Base-by-base conservation (phyloP, 805 yeast genomes). In the Martiniozyma abietophila region DNA sequence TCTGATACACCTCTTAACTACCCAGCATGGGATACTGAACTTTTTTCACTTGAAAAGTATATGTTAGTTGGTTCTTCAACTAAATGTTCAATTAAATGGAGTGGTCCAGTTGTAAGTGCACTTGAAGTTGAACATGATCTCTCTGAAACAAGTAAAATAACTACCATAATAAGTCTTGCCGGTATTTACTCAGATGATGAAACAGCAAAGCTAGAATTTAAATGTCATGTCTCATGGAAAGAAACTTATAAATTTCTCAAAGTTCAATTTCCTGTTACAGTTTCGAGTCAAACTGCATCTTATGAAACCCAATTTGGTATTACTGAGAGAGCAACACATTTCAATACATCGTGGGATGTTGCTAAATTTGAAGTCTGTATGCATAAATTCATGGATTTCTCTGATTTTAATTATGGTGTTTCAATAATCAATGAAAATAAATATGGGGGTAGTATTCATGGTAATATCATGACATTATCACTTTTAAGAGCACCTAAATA, bases 21-120 rank as follows among this genome's bases (percentile, higher is more conserved):
- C 76, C 95, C 85, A 29, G 97, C 97, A 2, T 89, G 98, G 98
- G 98, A 89, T 54, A 89, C 97, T 0, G 98, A 89, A 53, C 67
- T 86, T 39, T 92, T 74, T 52, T 82, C 95, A 1, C 69, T 84
- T 38, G 84, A 80, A 47, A 85, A 80, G 50, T 74, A 69, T 51
- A 62, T 62, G 35, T 73, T 75, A 43, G 54, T 78, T 10, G 58
- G 54, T 18, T 58, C 61, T 0, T 45, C 66, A 0, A 59, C 62
- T 12, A 58, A 57, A 18, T 59, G 68, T 6, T 53, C 59, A 25
- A 55, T 67, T 9, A 46, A 62, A 23, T 67, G 66, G 31, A 55
- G 59, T 26, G 77, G 80, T 21, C 75, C 81, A 10, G 61, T 80
- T 30, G 69, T 74, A 37, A 71, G 80, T 2, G 67, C 86, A 0